phyloP scores from a whole-genome alignment of 2,329 filamentous ascomycete genomes.

The Arthrocladium fulminans region DNA sequence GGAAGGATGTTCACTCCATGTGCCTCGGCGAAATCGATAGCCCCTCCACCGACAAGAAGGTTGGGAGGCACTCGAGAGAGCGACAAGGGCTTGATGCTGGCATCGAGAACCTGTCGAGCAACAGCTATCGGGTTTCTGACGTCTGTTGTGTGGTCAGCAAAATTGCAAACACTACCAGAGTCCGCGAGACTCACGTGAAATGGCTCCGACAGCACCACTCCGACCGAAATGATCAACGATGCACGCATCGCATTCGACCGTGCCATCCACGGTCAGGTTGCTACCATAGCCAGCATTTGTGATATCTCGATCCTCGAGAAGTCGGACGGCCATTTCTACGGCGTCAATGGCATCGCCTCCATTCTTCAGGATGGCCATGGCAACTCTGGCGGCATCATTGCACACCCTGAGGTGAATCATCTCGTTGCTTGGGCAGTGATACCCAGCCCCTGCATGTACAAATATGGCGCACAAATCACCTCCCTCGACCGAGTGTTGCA shows the following conservation, averaged over 20 bases:
- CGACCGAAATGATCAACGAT: constrained; percentile 84
- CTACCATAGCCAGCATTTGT: constrained; percentile 96
- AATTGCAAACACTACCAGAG: constrained; percentile 19
- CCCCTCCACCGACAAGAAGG: constrained; percentile 76
- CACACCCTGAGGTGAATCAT: constrained; percentile 75
- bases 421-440: constrained; percentile 83
- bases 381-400: constrained; percentile 72
- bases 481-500: constrained; percentile 29
- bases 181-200: constrained; percentile 57
- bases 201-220: constrained; percentile 87
- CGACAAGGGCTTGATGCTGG: constrained; percentile 66
- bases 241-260: constrained; percentile 89
- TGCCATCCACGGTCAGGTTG: constrained; percentile 81
- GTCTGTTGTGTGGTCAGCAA: constrained; percentile 43
- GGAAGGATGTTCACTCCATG: constrained; percentile 65
- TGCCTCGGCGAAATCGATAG: constrained; percentile 74
- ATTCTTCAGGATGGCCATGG: constrained; percentile 68
- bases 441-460: constrained; percentile 90
- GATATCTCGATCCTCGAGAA: constrained; percentile 87
- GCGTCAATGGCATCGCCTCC: constrained; percentile 79
- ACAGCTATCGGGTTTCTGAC: constrained; percentile 88
- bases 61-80: constrained; percentile 87
- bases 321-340: constrained; percentile 76
- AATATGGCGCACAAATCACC: constrained; percentile 67
- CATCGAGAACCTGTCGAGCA: constrained; percentile 72